Evolutionary conservation across 805 yeast species (phyloP).

Genomic region (Isabelozyma pseudorhagii): DNA sequence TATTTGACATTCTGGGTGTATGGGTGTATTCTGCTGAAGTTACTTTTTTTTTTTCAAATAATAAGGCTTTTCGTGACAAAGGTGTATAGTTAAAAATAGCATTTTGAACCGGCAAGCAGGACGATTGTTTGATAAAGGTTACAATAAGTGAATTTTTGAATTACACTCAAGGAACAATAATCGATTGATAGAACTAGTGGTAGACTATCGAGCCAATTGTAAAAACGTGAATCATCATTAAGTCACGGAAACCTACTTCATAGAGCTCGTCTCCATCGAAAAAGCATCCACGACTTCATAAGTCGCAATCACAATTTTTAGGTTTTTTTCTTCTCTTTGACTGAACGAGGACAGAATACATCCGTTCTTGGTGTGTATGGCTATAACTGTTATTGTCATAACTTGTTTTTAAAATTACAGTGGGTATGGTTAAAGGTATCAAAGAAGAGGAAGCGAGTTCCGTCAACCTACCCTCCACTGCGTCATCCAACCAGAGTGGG

Average conservation of each 20-base stretch:
- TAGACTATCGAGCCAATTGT: too few species aligned
- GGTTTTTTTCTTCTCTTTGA: too few species aligned
- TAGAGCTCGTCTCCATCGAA: too few species aligned
- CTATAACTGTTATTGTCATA: background rate
- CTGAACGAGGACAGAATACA: too few species aligned
- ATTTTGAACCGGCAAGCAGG: background rate
- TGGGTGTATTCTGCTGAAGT: background rate
- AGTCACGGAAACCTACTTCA: too few species aligned
- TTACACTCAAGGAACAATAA: too few species aligned
- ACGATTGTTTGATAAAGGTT: background rate
- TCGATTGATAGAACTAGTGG: too few species aligned
- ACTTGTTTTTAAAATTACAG: background rate
- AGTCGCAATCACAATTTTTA: too few species aligned
- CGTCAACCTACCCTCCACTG: constrained; percentile 8
- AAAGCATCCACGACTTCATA: too few species aligned
- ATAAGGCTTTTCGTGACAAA: background rate
- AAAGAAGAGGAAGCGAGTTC: background rate
- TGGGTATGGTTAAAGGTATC: background rate
- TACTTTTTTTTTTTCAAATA: background rate
- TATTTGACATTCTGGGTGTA: background rate
- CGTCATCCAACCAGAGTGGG: constrained; percentile 39
- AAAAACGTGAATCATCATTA: too few species aligned
- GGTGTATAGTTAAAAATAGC: background rate
- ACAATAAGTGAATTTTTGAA: too few species aligned
- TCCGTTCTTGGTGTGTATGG: too few species aligned